phyloP scores from a whole-genome alignment of 2,329 filamentous ascomycete species.

The Botrytis fabae region DNA sequence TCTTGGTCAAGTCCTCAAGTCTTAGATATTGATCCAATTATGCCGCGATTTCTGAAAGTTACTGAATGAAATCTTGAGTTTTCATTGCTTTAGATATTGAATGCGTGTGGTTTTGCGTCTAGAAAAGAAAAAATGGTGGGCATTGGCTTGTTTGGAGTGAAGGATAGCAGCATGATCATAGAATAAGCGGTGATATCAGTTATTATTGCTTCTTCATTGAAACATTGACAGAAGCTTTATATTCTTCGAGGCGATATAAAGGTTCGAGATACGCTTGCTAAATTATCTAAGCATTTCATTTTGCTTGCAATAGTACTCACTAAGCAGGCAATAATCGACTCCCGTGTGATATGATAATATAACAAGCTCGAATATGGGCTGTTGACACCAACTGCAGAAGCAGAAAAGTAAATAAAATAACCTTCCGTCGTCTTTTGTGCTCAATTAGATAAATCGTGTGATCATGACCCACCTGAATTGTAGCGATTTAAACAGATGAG shows the following conservation, averaged over 20 bases:
- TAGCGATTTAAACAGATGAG: background rate
- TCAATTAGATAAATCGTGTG: background rate
- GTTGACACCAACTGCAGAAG: background rate
- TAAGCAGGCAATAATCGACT: background rate
- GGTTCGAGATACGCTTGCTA: background rate
- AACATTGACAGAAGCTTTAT: background rate
- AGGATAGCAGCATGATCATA: background rate
- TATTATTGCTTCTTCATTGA: background rate
- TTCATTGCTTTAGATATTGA: background rate
- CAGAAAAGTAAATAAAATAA: background rate
- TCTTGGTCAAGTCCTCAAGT: slow-evolving; percentile 16
- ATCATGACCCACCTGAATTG: background rate
- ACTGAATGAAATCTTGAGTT: background rate
- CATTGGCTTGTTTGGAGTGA: background rate
- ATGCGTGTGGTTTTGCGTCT: background rate
- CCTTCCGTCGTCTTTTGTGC: background rate
- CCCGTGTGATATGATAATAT: background rate
- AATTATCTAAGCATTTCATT: background rate
- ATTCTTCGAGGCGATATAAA: background rate
- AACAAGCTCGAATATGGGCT: background rate
- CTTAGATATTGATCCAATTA: background rate
- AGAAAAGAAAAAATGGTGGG: background rate
- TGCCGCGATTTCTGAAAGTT: background rate
- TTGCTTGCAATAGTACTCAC: background rate
- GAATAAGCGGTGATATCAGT: background rate